Evolutionary conservation across 2,329 filamentous ascomycete species (phyloP).

Genomic region (Paraphoma sp.): DNA sequence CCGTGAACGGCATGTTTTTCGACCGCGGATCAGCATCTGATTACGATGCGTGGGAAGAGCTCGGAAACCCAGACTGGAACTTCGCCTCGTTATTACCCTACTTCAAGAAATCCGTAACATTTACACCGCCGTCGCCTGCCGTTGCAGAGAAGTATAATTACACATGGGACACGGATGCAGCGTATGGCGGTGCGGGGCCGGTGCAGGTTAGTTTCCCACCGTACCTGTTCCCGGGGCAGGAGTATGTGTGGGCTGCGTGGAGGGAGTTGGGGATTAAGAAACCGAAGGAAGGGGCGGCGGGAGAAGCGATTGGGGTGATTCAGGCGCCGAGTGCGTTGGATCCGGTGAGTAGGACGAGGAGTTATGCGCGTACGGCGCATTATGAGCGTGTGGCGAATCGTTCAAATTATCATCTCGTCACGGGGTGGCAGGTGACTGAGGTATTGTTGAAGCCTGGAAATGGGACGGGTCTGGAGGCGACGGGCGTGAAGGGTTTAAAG

Average conservation of each 20-base stretch:
- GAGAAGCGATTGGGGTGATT: conserved; percentile 12
- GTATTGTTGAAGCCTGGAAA: conserved; percentile 3
- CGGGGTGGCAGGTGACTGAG: conserved; percentile 16
- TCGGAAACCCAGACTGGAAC: conserved; percentile 55
- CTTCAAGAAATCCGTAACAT: conserved; percentile 23
- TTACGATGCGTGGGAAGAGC: conserved; percentile 60
- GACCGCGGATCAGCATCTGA: conserved; percentile 35
- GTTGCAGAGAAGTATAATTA: conserved; percentile 11
- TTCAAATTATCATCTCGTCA: conserved; percentile 31
- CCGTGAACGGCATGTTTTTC: conserved; percentile 43
- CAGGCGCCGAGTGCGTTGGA: conserved; percentile 12
- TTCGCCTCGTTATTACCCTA: conserved; percentile 22
- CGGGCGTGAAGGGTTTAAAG: conserved; percentile 3
- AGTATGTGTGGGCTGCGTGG: conserved; percentile 13
- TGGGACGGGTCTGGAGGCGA: neutral
- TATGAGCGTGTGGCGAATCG: conserved; percentile 31
- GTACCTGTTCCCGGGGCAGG: conserved; percentile 13
- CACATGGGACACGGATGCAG: conserved; percentile 4
- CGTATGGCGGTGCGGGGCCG: conserved; percentile 12
- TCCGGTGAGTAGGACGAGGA: conserved; percentile 26
- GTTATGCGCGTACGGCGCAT: conserved; percentile 39
- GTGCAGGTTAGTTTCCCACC: conserved; percentile 17
- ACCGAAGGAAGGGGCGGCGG: conserved; percentile 14
- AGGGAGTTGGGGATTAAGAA: conserved; percentile 10
- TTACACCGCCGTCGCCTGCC: conserved; percentile 46